A percentile compares a stretch with the other conserved stretches of the same genome.
These are phyloP conservation scores for Pezicula radicicola DNA, from an alignment of 2,329 filamentous ascomycete genomes.

Conservation along the genomic window DNA sequence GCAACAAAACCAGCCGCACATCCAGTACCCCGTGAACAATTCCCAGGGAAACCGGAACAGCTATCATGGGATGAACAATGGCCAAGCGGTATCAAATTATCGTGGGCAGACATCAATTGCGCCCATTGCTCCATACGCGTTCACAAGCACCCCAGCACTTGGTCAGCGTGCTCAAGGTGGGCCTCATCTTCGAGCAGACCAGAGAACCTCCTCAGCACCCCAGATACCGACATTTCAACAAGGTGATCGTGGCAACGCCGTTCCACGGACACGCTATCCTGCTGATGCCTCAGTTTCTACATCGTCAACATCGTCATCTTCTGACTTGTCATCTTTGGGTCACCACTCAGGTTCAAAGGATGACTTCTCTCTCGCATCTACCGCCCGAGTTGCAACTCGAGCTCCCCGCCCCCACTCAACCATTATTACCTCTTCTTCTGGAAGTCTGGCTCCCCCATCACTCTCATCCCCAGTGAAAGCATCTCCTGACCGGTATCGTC, in stretches of 20 bases:
- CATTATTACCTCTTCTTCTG: constrained; percentile 40
- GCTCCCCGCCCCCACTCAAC: constrained; percentile 33
- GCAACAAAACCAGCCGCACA: constrained; percentile 29
- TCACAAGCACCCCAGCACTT: constrained; percentile 67
- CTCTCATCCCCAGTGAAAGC: constrained; percentile 54
- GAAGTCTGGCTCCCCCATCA: constrained; percentile 49
- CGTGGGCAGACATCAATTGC: constrained; percentile 46
- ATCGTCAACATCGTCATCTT: constrained; percentile 29
- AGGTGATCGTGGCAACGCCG: constrained; percentile 27
- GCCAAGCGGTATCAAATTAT: constrained; percentile 44
- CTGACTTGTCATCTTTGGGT: constrained; percentile 33
- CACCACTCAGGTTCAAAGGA: constrained; percentile 46
- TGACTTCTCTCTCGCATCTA: constrained; percentile 44
- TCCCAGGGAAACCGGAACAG: constrained; percentile 45
- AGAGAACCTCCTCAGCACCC: constrained; percentile 51
- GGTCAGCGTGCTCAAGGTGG: constrained; percentile 19
- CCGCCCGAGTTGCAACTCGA: constrained; percentile 22
- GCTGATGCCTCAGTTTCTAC: constrained; percentile 50
- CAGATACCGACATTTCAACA: constrained; percentile 36
- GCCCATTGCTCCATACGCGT: constrained; percentile 74
- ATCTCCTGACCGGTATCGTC: constrained; percentile 81
- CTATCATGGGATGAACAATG: constrained; percentile 48
- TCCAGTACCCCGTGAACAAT: constrained; percentile 45
- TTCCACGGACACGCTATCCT: constrained; percentile 39
- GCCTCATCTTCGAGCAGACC: constrained; percentile 54